Evolutionary conservation across 1,139 yeast species (phyloP).

Genomic region (Yamadazyma buinensis): DNA sequence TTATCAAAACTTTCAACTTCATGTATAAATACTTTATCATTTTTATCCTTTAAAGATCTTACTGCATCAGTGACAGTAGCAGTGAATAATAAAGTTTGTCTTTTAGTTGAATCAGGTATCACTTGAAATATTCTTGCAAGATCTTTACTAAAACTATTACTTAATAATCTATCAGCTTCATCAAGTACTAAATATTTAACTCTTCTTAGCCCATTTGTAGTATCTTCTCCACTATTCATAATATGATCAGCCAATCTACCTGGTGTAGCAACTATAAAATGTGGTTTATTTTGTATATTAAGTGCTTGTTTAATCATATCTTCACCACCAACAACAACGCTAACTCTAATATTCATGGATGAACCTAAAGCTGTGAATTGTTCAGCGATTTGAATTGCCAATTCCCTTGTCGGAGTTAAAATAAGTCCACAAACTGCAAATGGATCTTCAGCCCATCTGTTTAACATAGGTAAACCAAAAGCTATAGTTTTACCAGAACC

Average conservation of each 20-base stretch:
- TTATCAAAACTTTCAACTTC: conserved; percentile 73
- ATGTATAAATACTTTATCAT: conserved; percentile 66
- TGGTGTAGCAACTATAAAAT: conserved; percentile 95
- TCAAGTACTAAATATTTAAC: conserved; percentile 82
- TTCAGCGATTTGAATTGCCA: conserved; percentile 95
- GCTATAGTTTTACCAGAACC: conserved; percentile 99
- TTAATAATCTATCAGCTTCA: conserved; percentile 91
- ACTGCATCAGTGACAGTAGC: conserved; percentile 97
- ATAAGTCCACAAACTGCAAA: conserved; percentile 86
- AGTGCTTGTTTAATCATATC: conserved; percentile 86
- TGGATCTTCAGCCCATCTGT: conserved; percentile 94
- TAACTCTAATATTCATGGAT: conserved; percentile 73
- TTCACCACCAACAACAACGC: conserved; percentile 91
- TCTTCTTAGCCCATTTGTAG: conserved; percentile 71
- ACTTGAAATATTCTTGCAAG: conserved; percentile 66
- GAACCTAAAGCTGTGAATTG: conserved; percentile 94
- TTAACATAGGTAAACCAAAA: conserved; percentile 93
- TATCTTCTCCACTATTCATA: conserved; percentile 83
- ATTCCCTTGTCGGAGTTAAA: conserved; percentile 91
- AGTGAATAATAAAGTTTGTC: conserved; percentile 89
- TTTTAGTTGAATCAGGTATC: conserved; percentile 63
- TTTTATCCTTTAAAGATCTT: conserved; percentile 68
- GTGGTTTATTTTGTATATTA: conserved; percentile 79
- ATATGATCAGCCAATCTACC: conserved; percentile 96
- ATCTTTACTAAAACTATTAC: conserved; percentile 80